These are phyloP conservation scores for Kluyveromyces sp. DNA, from an alignment of 1,139 yeast species.

Conservation along the genomic window DNA sequence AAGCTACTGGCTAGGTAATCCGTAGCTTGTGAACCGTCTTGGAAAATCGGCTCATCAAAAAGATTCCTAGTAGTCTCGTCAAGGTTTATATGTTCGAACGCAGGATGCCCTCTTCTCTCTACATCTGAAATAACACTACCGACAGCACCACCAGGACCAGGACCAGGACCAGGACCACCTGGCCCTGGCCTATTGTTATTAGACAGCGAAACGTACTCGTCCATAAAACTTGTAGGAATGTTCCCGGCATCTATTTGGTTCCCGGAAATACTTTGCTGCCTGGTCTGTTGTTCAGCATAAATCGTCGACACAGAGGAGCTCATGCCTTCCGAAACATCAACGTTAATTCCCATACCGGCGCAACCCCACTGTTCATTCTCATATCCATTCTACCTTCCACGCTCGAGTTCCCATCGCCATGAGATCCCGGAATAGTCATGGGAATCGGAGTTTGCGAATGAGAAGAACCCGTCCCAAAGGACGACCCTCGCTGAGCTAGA, in stretches of 20 bases:
- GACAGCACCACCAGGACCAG: too few species aligned
- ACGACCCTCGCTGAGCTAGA: neutral
- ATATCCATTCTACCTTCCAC: neutral
- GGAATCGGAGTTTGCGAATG: slow-evolving; percentile 3
- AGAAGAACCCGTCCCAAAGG: neutral
- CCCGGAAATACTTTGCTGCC: slow-evolving; percentile 4
- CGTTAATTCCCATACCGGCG: too few species aligned
- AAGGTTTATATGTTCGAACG: neutral
- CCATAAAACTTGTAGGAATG: slow-evolving; percentile 6
- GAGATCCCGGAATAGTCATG: slow-evolving; percentile 4
- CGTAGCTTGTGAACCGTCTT: slow-evolving; percentile 1
- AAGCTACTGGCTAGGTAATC: slow-evolving; percentile 17
- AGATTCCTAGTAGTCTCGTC: slow-evolving; percentile 2
- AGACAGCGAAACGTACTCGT: slow-evolving; percentile 5
- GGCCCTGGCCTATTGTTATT: neutral
- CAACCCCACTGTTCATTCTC: neutral
- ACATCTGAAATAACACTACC: too few species aligned
- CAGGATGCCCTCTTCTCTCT: too few species aligned
- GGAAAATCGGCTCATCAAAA: slow-evolving; percentile 1
- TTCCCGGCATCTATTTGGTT: slow-evolving; percentile 1
- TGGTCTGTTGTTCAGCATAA: neutral
- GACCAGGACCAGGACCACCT: too few species aligned
- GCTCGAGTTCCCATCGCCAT: neutral
- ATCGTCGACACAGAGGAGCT: too few species aligned
- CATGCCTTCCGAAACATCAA: too few species aligned